Percentiles rank a stretch among this genome's conserved stretches.
Conservation (phyloP, 495 filamentous ascomycete genomes). For the Astrothelium macrocarpum region DNA sequence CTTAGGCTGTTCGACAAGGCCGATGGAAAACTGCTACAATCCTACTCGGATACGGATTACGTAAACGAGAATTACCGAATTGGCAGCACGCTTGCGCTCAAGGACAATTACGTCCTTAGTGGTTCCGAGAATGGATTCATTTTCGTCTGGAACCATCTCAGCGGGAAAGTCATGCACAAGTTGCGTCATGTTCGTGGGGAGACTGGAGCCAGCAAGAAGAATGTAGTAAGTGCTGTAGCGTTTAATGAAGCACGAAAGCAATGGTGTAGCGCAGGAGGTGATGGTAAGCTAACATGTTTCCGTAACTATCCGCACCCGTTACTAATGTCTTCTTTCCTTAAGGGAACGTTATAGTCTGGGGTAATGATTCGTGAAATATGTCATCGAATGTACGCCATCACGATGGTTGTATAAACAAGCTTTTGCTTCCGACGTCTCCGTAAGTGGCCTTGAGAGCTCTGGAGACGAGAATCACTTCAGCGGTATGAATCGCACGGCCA, state of each 20-base stretch:
- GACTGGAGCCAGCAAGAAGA: slow-evolving; percentile 48
- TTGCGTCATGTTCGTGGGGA: slow-evolving; percentile 23
- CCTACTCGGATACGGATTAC: slow-evolving; percentile 42
- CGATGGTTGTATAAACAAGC: not conserved
- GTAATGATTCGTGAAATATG: slow-evolving; percentile 11
- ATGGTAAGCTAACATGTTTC: slow-evolving; percentile 36
- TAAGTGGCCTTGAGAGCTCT: not conserved
- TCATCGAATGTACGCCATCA: not conserved
- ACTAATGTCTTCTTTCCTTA: not conserved
- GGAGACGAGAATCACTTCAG: not conserved
- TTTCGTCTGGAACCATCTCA: slow-evolving; percentile 85
- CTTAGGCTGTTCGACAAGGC: slow-evolving; percentile 73
- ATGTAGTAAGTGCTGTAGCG: slow-evolving; percentile 48
- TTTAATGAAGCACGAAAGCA: slow-evolving; percentile 63
- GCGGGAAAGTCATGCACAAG: slow-evolving; percentile 49
- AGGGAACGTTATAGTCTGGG: slow-evolving; percentile 25
- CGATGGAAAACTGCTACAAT: slow-evolving; percentile 63
- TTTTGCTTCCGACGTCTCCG: not conserved
- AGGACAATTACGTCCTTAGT: slow-evolving; percentile 67
- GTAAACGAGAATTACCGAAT: slow-evolving; percentile 28
- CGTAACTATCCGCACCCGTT: not conserved
- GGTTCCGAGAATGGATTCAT: slow-evolving; percentile 75
- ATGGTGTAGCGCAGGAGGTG: slow-evolving; percentile 53
- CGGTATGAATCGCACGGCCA: not conserved
- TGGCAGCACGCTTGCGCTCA: slow-evolving; percentile 31